Conservation (phyloP, 2,329 filamentous ascomycete species). For the Colletotrichum melonis region DNA sequence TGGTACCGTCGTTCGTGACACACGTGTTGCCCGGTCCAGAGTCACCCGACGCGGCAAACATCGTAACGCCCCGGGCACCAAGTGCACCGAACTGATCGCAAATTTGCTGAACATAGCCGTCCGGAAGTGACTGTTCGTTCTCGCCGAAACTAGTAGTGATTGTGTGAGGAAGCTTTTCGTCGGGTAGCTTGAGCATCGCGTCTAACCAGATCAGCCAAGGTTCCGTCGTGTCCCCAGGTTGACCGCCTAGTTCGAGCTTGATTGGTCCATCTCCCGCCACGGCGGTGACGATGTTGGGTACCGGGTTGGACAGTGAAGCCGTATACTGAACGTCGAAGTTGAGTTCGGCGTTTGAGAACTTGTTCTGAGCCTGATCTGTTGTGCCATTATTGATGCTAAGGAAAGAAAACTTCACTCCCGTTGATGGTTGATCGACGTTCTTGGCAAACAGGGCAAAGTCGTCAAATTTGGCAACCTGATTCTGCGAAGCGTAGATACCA, state of each 20-base stretch:
- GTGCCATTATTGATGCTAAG: conserved; percentile 66
- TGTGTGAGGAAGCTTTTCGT: conserved; percentile 69
- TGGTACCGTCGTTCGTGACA: conserved; percentile 49
- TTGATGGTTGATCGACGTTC: conserved; percentile 62
- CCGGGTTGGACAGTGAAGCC: conserved; percentile 46
- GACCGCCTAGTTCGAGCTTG: conserved; percentile 7
- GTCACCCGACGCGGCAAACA: conserved; percentile 75
- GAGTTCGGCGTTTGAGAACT: conserved; percentile 47
- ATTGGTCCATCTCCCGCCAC: conserved; percentile 45
- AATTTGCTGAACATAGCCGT: conserved; percentile 62
- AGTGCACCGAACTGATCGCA: conserved; percentile 73
- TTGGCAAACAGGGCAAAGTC: conserved; percentile 69
- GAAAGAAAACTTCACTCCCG: conserved; percentile 67
- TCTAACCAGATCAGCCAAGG: conserved; percentile 74
- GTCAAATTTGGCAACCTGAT: conserved; percentile 62
- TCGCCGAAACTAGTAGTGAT: conserved; percentile 79
- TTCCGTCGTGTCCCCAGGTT: conserved; percentile 60
- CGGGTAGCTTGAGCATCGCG: conserved; percentile 66
- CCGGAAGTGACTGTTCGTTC: conserved; percentile 72
- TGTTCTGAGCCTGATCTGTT: conserved; percentile 51
- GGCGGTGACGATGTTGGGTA: conserved; percentile 48
- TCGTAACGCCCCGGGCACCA: conserved; percentile 72
- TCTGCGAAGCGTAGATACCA: conserved; percentile 46
- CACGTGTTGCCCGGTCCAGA: conserved; percentile 44
- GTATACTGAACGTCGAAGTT: conserved; percentile 53